Base-by-base conservation (phyloP, 73 alveolate species). In the Effrenium voratum region DNA sequence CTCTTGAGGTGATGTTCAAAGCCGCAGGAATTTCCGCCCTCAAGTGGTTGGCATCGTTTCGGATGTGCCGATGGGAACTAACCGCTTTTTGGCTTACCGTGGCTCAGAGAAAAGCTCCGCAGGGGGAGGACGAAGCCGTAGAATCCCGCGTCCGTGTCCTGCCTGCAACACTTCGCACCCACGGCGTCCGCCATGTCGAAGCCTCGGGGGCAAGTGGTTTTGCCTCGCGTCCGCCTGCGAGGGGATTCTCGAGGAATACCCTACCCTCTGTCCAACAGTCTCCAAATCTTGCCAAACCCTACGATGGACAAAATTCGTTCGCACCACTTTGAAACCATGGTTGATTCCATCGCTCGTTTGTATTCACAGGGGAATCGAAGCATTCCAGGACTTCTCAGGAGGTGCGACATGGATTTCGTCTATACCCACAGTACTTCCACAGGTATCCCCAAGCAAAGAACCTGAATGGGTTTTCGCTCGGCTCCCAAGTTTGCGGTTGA, bases 131-230 rank as follows among this genome's bases (percentile, higher is more conserved):
- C 43, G 34, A 90, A 90, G 38, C 96, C 96, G 45, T 90, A 90
- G 86, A 90, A 90, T 38, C 96, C 96, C n/a, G 41, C 66, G 30
- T 79, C 90, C 28, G 36, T 22, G 24, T 43, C 96, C 75, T 68
- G 85, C 16, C 96, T 36, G 96, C 96, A 90, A 73, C 96, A 90
- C 28, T 90, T 90, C 44, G 57, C 85, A 34, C 96, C 96, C 19
- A 90, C 55, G 50, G 96, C 46, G 68, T 90, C 96, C 30, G 86
- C 96, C 63, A 90, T 41, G 40, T 90, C 96, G 26, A 90, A 41
- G 59, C 60, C 87, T 40, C 36, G n/a, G n/a, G n/a, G n/a, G n/a
- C n/a, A 24, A 30, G 80, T 32, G 10, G 41, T 57, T 57, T 57
- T 57, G 16, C 68, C 68, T 55, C 68, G 12, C 22, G 12, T 55